Evolutionary conservation across 208 protist species (phyloP).

Genomic region (Acanthamoeba healyi): DNA sequence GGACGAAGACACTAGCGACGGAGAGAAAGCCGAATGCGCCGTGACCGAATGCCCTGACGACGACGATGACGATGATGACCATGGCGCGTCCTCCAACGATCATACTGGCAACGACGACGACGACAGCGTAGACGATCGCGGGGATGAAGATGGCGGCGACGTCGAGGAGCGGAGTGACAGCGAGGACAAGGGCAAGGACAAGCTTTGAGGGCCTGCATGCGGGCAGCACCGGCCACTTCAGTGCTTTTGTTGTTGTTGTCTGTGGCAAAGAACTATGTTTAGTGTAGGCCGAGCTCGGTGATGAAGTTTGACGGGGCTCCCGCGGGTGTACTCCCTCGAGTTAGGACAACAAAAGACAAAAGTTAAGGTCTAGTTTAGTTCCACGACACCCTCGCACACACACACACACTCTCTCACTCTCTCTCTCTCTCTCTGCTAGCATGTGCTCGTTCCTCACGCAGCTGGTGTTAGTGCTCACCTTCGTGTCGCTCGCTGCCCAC

Average conservation of each 20-base stretch:
- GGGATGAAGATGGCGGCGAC: neutral
- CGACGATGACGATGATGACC: slow-evolving; percentile 2
- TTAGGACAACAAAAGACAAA: too few relatives aligned
- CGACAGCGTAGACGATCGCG: neutral
- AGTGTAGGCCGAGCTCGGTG: too few relatives aligned
- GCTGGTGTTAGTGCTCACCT: neutral
- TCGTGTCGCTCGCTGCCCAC: neutral
- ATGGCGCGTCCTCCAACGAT: neutral
- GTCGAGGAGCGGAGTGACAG: neutral
- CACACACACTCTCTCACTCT: too few relatives aligned
- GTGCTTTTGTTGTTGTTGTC: too few relatives aligned
- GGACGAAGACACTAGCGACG: neutral
- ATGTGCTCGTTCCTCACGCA: neutral
- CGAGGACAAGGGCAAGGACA: neutral
- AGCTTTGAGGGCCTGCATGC: too few relatives aligned
- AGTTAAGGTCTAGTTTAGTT: too few relatives aligned
- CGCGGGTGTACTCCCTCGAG: too few relatives aligned
- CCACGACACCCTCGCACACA: too few relatives aligned
- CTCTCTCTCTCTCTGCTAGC: too few relatives aligned
- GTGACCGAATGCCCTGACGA: slow-evolving; percentile 12
- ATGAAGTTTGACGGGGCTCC: too few relatives aligned
- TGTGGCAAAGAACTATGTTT: too few relatives aligned
- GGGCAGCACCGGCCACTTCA: too few relatives aligned
- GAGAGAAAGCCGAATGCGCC: neutral
- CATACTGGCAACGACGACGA: neutral